Conservation (phyloP, 2,329 filamentous ascomycete species). For the Arthrobotrys musiformis region DNA sequence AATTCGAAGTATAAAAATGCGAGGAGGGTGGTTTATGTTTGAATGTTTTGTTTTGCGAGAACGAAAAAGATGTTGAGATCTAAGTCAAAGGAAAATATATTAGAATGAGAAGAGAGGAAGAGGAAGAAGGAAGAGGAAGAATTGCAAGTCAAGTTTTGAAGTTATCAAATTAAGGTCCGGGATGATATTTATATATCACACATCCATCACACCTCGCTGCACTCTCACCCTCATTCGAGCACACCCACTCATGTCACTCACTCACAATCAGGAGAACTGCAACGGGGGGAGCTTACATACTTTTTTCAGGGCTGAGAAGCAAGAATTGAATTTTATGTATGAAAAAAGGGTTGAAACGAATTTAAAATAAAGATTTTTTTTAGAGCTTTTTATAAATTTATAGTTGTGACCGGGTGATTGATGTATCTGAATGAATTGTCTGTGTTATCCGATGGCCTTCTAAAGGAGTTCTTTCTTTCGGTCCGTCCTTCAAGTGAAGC, state of each 20-base stretch:
- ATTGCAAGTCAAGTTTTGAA: slow-evolving; percentile 18
- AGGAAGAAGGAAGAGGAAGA: not conserved
- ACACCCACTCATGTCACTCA: no score
- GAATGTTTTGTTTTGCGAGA: slow-evolving; percentile 25
- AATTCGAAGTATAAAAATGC: slow-evolving; percentile 23
- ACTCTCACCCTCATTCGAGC: no score
- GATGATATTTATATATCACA: slow-evolving; percentile 34
- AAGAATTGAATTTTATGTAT: slow-evolving; percentile 45
- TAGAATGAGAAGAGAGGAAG: no score
- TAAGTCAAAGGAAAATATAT: not conserved
- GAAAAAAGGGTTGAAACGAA: slow-evolving; percentile 42
- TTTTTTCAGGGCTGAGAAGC: slow-evolving; percentile 33
- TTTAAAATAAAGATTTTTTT: slow-evolving; percentile 39
- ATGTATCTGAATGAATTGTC: slow-evolving; percentile 36
- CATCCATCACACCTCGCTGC: not conserved
- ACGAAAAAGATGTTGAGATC: slow-evolving; percentile 3
- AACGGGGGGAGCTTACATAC: slow-evolving; percentile 13
- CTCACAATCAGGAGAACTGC: slow-evolving; percentile 14
- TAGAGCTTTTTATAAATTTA: slow-evolving; percentile 20
- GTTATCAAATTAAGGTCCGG: slow-evolving; percentile 18
- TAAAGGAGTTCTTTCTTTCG: slow-evolving; percentile 22
- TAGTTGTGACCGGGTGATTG: slow-evolving; percentile 52
- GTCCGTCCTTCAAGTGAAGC: slow-evolving; percentile 24
- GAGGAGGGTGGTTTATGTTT: not conserved
- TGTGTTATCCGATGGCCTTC: slow-evolving; percentile 55